Evolutionary conservation across 148 eudicot genomes (phyloP), one percentile per base, ranked within the genome.

Genomic region (Rhododendron mucronatum): DNA sequence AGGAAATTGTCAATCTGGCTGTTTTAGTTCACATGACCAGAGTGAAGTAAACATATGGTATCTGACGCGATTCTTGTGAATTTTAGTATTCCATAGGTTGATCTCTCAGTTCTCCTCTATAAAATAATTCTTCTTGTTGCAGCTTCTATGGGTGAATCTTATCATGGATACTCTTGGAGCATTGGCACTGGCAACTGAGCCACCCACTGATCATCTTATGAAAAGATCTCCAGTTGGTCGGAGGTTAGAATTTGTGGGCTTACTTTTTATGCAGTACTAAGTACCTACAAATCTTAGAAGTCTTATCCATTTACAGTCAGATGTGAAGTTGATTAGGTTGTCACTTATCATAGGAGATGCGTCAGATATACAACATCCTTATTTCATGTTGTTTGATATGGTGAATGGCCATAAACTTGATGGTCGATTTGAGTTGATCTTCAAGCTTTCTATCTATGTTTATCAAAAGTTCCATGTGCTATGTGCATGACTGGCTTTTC

Each of bases 101-200:
- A 75, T 50, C 65, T 37, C 76, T 51, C 35, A n/a, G 82, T 44
- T 76, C 45, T 39, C 78, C 84, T 84, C 11, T 28, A 35, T 73
- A 81, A 81, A 21, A 7, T 14, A 5, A 30, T 81, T 81, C 83
- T 81, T 55, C 9, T 81, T 20, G 75, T 30, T 88, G 85, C 91
- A 96, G 99, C 99, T 96, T 89, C 91, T 96, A 57, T 96, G 99
- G 99, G 99, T 96, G 21, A 96, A 96, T 89, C 93, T 96, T 48
- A 96, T 96, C 88, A 96, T 96, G 99, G 99, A 96, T 86, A 96
- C 99, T 85, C 91, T 96, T 74, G 99, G 98, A 91, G 99, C 99
- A 57, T 90, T 96, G 87, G 99, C 99, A 45, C 84, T 96, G 86
- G 99, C 99, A 80, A 96, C 99, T 67, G 99, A 96, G 88, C 96